phyloP scores from a whole-genome alignment of 2,329 filamentous ascomycete genomes.

The Paecilomyces dactylethromorphus region DNA sequence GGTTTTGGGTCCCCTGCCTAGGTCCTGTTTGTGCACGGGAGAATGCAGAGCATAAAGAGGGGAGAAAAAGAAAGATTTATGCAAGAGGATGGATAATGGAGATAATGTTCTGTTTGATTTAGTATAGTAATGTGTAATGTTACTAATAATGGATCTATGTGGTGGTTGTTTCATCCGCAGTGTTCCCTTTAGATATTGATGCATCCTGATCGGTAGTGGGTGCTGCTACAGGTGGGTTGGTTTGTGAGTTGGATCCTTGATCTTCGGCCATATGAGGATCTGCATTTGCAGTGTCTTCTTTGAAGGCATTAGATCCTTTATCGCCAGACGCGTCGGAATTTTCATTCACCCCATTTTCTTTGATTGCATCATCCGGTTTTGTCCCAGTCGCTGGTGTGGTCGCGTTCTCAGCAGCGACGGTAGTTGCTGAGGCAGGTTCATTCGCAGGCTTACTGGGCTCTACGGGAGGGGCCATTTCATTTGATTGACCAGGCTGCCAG shows the following conservation, averaged over 20 bases:
- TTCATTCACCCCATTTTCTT: too few relatives aligned
- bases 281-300: too few relatives aligned
- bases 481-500: slow-evolving; percentile 14
- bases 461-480: background rate
- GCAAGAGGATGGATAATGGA: background rate
- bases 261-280: too few relatives aligned
- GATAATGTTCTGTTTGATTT: background rate
- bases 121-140: background rate
- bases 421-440: background rate
- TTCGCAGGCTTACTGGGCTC: background rate
- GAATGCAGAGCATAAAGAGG: background rate
- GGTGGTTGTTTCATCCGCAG: background rate
- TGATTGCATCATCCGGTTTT: too few relatives aligned
- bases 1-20: too few relatives aligned
- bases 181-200: background rate
- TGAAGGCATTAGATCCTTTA: too few relatives aligned
- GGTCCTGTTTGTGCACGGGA: background rate
- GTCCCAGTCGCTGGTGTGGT: background rate
- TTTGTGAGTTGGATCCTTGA: too few relatives aligned
- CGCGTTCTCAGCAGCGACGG: background rate
- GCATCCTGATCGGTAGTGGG: background rate
- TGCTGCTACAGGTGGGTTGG: too few relatives aligned
- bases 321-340: too few relatives aligned
- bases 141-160: background rate
- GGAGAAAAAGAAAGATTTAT: background rate